Evolutionary conservation across 495 filamentous ascomycete genomes (phyloP), one percentile per base, ranked within the genome.

Genomic region (Penicillium macrosclerotiorum): DNA sequence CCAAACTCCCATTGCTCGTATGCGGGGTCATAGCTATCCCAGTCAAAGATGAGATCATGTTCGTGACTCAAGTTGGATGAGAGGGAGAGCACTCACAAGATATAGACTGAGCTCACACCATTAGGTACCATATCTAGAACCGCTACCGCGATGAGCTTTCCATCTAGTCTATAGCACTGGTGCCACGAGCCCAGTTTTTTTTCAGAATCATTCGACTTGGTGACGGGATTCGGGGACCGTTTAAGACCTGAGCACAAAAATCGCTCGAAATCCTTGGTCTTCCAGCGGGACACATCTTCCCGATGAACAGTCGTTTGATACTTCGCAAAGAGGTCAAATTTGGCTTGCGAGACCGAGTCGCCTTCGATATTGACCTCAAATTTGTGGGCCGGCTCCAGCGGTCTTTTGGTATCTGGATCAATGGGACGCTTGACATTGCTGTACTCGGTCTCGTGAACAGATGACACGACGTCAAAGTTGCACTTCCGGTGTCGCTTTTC

Each of bases 101-200:
- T 88, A 63, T 98, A 98, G 26, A 97, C 93, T 14, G 87, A 89
- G 67, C 91, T 96, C 23, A 98, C 89, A 45, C 82, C 84, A 43
- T 87, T 73, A 0, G 92, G 93, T 20, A 96, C 75, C 7, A 97
- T 68, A 62, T 98, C 93, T 24, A 98, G 69, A 8, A 97, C 90
- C 2, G 85, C 87, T 42, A 98, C 78, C 12, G 93, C 93, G 26
- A 97, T 82, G 25, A 98, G 77, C 41, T 83, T 77, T 13, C 90
- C 93, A 64, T 96, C 90, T 18, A 98, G 71, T 22, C 93, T 80
- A 65, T 98, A 96, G 69, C 88, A 93, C 64, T 96, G 91, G 60
- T 98, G 93, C 67, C 82, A 96, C n/a, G 88, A 92, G 6, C 93
- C 93, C 2, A 94, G 68, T 54, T 75, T 75, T 40, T 82, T 80